These are phyloP conservation scores for Zygosaccharomyces pseudobailii DNA, from an alignment of 1,139 yeast genomes.

Conservation along the genomic window DNA sequence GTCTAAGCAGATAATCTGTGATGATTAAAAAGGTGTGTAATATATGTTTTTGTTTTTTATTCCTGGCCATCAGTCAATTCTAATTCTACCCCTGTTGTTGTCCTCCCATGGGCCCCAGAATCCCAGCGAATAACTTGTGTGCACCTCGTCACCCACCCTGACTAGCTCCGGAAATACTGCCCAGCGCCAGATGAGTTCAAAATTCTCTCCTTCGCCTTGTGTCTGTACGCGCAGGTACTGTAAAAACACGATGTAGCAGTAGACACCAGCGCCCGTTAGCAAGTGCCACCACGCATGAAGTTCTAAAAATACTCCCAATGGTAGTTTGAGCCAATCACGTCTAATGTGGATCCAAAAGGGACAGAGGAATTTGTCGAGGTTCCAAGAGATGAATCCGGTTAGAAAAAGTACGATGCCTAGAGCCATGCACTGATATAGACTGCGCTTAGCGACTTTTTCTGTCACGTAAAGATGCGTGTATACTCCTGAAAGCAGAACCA, in stretches of 20 bases:
- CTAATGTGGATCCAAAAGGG: constrained; percentile 56
- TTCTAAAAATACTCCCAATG: constrained; percentile 81
- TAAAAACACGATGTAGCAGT: constrained; percentile 53
- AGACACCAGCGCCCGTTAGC: constrained; percentile 78
- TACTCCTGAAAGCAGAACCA: constrained; percentile 50
- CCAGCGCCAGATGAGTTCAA: constrained; percentile 47
- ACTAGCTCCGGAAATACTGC: constrained; percentile 45
- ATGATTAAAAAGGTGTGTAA: not conserved
- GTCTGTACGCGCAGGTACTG: constrained; percentile 66
- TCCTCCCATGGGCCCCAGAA: constrained; percentile 24
- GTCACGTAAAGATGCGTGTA: constrained; percentile 51
- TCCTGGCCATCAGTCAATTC: not conserved
- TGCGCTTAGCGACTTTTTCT: constrained; percentile 42
- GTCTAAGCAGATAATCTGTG: constrained; percentile 51
- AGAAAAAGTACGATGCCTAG: constrained; percentile 62
- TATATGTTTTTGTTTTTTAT: not conserved
- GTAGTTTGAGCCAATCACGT: constrained; percentile 68
- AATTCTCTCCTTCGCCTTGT: constrained; percentile 48
- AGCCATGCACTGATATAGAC: constrained; percentile 51
- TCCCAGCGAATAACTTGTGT: constrained; percentile 25
- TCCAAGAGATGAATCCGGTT: constrained; percentile 70
- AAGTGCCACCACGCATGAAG: constrained; percentile 99
- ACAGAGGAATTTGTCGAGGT: constrained; percentile 80
- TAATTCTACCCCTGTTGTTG: constrained; percentile 2
- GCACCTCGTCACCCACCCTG: constrained; percentile 19